Evolutionary conservation across 2,329 filamentous ascomycete species (phyloP).

Genomic region (Grosmannia clavigera): DNA sequence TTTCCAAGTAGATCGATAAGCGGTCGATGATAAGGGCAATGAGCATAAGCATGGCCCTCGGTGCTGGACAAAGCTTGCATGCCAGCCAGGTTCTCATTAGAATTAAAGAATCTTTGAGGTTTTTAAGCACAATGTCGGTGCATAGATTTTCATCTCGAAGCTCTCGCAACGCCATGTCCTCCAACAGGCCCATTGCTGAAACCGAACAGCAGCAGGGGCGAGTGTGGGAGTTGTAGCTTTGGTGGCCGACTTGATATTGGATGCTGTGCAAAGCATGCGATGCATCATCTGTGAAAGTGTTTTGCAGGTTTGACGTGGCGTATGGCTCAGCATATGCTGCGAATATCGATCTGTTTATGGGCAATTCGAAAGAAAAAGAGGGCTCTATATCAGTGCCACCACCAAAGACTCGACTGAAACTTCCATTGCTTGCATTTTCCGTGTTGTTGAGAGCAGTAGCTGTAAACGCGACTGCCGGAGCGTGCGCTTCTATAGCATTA

Average conservation of each 20-base stretch:
- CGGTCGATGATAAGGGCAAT: not conserved
- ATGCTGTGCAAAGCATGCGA: not conserved
- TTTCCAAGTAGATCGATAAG: not conserved
- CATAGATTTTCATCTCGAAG: not conserved
- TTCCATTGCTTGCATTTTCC: not conserved
- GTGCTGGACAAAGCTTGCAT: not conserved
- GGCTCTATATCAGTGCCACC: not conserved
- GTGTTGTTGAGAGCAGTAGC: too few species aligned
- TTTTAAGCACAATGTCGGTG: not conserved
- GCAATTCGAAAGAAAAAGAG: not conserved
- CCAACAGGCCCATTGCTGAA: not conserved
- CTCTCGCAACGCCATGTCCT: not conserved
- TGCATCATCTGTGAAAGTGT: too few species aligned
- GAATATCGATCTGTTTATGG: not conserved
- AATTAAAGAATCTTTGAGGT: not conserved
- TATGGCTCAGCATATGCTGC: not conserved
- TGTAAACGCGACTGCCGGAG: not conserved
- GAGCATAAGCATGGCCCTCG: not conserved
- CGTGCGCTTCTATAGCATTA: not conserved
- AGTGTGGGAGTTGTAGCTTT: not conserved
- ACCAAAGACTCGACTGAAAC: not conserved
- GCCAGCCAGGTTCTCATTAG: not conserved
- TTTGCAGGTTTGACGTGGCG: not conserved
- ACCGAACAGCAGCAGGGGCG: not conserved
- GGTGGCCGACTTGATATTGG: not conserved